phyloP scores from a whole-genome alignment of 371 early-diverging fungal genomes.

The Zancudomyces culisetae region DNA sequence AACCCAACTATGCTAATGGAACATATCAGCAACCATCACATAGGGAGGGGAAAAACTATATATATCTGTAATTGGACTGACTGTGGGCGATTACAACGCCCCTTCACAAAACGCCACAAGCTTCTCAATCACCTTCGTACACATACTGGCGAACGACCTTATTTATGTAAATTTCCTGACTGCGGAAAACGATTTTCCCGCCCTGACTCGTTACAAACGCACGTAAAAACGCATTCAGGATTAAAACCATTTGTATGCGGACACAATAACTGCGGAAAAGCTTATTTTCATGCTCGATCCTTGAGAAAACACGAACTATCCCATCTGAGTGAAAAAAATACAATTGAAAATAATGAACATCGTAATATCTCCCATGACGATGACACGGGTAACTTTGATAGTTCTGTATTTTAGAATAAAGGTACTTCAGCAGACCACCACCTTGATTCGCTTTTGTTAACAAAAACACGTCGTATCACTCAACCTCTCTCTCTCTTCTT shows the following conservation, averaged over 20 bases:
- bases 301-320: slow-evolving; percentile 1
- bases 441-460: too few relatives aligned
- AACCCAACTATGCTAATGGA: not conserved
- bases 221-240: slow-evolving; percentile 3
- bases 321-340: not conserved
- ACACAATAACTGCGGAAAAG: not conserved
- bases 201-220: slow-evolving; percentile 2
- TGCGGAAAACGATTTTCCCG: slow-evolving; percentile 33
- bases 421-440: too few relatives aligned
- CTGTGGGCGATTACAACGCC: not conserved
- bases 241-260: not conserved
- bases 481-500: too few relatives aligned
- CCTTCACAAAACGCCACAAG: slow-evolving; percentile 4
- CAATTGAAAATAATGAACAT: too few relatives aligned
- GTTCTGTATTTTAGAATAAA: too few relatives aligned
- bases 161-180: slow-evolving; percentile 24
- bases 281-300: slow-evolving; percentile 1
- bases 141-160: slow-evolving; percentile 42
- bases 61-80: slow-evolving; percentile 1
- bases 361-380: too few relatives aligned
- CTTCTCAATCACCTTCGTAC: slow-evolving; percentile 10
- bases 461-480: too few relatives aligned
- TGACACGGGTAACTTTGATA: too few relatives aligned
- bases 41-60: slow-evolving; percentile 1
- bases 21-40: not conserved